Evolutionary conservation across 1,284 basidiomycete species (phyloP).

Genomic region (Ganoderma leucocontextum): DNA sequence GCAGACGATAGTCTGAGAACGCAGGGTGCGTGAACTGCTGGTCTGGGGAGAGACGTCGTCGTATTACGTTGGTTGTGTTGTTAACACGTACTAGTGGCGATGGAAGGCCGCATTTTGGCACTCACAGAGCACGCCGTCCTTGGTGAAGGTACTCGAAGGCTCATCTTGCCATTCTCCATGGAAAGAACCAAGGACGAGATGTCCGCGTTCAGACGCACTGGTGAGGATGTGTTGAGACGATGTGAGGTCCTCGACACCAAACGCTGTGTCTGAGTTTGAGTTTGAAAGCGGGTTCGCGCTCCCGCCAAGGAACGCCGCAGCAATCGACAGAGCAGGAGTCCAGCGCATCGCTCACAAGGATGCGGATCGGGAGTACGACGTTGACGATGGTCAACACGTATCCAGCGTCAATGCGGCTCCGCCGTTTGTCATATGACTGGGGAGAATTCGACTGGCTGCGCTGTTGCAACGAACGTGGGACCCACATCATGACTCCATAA

Average conservation of each 20-base stretch:
- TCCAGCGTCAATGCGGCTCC: slow-evolving; percentile 1
- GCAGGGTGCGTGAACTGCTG: slow-evolving; percentile 79
- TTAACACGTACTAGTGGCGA: not conserved
- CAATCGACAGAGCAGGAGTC: not conserved
- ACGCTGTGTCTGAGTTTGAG: not conserved
- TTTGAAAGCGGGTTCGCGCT: not conserved
- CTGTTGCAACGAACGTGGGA: not conserved
- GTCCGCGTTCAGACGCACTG: not conserved
- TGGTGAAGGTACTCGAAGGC: not conserved
- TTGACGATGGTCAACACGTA: not conserved
- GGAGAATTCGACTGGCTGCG: not conserved
- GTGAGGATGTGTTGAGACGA: not conserved
- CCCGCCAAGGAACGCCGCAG: not conserved
- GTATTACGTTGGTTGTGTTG: not conserved
- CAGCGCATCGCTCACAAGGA: not conserved
- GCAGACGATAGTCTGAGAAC: slow-evolving; percentile 74
- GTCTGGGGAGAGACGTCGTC: slow-evolving; percentile 50
- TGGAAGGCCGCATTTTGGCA: not conserved
- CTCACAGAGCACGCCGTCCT: not conserved
- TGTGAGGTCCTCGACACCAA: not conserved
- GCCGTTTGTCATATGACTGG: not conserved
- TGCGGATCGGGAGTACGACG: not conserved
- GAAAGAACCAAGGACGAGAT: not conserved
- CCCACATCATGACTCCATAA: too few species aligned
- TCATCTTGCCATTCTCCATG: not conserved